Evolutionary conservation across 306 rosid species (phyloP).

Genomic region (Lagenaria siceraria): DNA sequence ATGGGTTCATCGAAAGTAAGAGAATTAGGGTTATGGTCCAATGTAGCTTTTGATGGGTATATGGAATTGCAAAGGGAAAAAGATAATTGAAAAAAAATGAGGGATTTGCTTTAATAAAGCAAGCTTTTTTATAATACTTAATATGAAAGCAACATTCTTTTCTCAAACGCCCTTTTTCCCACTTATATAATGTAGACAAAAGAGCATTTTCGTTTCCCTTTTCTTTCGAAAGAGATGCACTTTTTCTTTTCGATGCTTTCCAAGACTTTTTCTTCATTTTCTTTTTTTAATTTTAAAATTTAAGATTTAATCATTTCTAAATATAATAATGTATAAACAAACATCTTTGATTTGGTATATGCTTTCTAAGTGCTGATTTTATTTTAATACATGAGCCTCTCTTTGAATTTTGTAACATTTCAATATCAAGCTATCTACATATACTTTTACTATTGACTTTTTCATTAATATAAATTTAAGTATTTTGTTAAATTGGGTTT

Average conservation of each 20-base stretch:
- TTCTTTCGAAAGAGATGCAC: constrained; percentile 20
- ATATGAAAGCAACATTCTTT: constrained; percentile 27
- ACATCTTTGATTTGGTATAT: neutral
- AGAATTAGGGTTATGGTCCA: neutral
- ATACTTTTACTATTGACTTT: neutral
- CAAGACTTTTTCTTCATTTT: constrained; percentile 8
- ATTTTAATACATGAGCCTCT: neutral
- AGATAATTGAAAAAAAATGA: constrained; percentile 4
- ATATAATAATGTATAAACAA: neutral
- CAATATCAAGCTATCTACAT: neutral
- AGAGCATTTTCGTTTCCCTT: constrained; percentile 25
- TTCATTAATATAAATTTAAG: neutral
- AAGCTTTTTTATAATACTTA: constrained; percentile 23
- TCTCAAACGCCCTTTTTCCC: constrained; percentile 19
- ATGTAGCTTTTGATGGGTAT: neutral
- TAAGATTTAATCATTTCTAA: neutral
- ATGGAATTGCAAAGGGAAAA: neutral
- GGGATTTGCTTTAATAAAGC: constrained; percentile 32
- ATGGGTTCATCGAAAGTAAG: constrained; percentile 1
- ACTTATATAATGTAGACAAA: constrained; percentile 38
- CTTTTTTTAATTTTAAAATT: neutral
- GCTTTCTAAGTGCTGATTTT: neutral
- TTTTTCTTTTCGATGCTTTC: constrained; percentile 30
- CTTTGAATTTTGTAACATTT: neutral
- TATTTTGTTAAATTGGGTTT: neutral